These are phyloP conservation scores for Vinca minor DNA, from an alignment of 257 asterid species.

Conservation along the genomic window DNA sequence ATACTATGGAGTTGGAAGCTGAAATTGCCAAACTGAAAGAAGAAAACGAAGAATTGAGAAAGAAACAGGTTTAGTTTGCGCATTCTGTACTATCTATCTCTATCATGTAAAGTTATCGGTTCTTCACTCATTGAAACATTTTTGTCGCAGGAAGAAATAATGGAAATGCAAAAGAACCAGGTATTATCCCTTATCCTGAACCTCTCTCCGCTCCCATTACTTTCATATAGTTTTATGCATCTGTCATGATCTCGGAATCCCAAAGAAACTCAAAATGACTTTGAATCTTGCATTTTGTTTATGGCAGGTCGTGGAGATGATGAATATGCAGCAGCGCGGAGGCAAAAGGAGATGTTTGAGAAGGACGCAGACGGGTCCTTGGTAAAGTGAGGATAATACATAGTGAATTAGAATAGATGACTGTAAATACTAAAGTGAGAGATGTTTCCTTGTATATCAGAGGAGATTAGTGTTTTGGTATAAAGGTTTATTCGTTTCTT, in stretches of 20 bases:
- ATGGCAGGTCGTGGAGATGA: slow-evolving; percentile 61
- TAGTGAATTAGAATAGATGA: background rate
- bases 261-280: no score
- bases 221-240: no score
- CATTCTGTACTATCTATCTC: background rate
- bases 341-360: slow-evolving; percentile 63
- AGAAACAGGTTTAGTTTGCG: slow-evolving; percentile 50
- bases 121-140: background rate
- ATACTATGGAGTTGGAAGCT: slow-evolving; percentile 76
- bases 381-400: slow-evolving; percentile 28
- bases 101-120: background rate
- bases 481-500: slow-evolving; percentile 3
- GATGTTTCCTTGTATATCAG: slow-evolving; percentile 3
- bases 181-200: slow-evolving; percentile 12
- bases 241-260: no score
- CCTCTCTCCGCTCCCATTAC: no score
- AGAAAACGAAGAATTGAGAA: slow-evolving; percentile 60
- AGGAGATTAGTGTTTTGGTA: background rate
- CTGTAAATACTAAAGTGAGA: slow-evolving; percentile 16
- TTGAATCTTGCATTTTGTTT: background rate
- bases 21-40: slow-evolving; percentile 87
- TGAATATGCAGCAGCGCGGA: slow-evolving; percentile 43
- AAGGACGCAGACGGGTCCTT: slow-evolving; percentile 83
- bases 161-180: slow-evolving; percentile 51
- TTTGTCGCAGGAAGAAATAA: slow-evolving; percentile 27